A percentile compares a stretch with the other conserved stretches of the same genome.
Evolutionary conservation across 108 stramenopile species (phyloP).

Genomic region (Parietichytrium sp.): DNA sequence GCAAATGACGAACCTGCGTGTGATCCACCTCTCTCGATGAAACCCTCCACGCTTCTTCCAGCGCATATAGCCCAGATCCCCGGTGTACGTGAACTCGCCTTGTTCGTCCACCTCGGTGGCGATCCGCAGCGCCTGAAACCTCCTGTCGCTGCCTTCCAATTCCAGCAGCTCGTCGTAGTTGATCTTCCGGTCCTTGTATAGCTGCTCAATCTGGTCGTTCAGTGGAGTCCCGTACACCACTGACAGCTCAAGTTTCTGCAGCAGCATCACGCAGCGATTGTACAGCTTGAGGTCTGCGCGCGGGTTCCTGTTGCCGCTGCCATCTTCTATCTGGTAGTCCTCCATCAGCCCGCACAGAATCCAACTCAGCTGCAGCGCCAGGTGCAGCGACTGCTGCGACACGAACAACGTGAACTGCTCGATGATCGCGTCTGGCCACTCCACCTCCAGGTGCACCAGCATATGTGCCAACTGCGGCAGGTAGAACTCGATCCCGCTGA

Average conservation of each 20-base stretch:
- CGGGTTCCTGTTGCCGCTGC: slow-evolving; percentile 77
- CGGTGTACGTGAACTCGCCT: slow-evolving; percentile 60
- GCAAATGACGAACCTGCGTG: slow-evolving; percentile 83
- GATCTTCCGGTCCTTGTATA: slow-evolving; percentile 85
- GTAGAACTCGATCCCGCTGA: slow-evolving; percentile 97
- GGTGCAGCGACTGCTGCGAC: slow-evolving; percentile 92
- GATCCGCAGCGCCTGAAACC: slow-evolving; percentile 82
- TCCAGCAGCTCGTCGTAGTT: slow-evolving; percentile 74
- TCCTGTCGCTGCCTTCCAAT: slow-evolving; percentile 84
- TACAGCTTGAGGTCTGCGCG: slow-evolving; percentile 81
- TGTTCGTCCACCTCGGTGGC: slow-evolving; percentile 46
- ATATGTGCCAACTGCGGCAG: slow-evolving; percentile 98
- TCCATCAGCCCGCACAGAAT: slow-evolving; percentile 94
- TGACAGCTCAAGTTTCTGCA: slow-evolving; percentile 86
- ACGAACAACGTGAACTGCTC: slow-evolving; percentile 92
- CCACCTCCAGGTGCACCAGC: slow-evolving; percentile 95
- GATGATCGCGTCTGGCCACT: slow-evolving; percentile 86
- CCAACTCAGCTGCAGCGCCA: slow-evolving; percentile 94
- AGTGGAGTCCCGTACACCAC: slow-evolving; percentile 82
- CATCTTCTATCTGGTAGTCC: slow-evolving; percentile 92
- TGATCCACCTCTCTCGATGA: slow-evolving; percentile 67
- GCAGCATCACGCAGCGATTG: slow-evolving; percentile 82
- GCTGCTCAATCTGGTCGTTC: slow-evolving; percentile 72
- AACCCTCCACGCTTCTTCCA: slow-evolving; percentile 52
- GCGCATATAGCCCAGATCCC: slow-evolving; percentile 76